phyloP scores from a whole-genome alignment of 495 filamentous ascomycete species.

The Hapsidospora chrysogenum region DNA sequence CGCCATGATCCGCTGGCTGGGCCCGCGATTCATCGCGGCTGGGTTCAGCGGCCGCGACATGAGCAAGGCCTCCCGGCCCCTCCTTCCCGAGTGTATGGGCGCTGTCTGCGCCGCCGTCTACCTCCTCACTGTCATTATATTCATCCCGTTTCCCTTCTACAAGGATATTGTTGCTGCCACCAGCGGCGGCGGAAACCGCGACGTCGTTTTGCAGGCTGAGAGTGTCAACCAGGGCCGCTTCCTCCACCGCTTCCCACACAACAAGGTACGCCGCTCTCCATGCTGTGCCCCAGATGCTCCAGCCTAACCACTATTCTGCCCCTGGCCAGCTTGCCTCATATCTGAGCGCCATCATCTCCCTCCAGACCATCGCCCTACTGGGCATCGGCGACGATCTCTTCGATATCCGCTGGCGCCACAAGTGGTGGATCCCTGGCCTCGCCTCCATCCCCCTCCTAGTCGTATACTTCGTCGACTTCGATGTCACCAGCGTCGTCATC shows the following conservation, averaged over 20 bases:
- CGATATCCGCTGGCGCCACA: constrained; percentile 97
- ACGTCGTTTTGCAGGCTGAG: constrained; percentile 51
- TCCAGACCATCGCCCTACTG: constrained; percentile 77
- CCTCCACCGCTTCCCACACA: constrained; percentile 83
- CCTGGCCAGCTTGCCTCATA: constrained; percentile 97
- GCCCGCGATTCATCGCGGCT: constrained; percentile 70
- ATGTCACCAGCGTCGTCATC: constrained; percentile 85
- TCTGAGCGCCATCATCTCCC: constrained; percentile 78
- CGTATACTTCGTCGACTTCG: constrained; percentile 96
- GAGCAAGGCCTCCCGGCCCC: constrained; percentile 52
- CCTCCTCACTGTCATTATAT: constrained; percentile 67
- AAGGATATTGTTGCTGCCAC: constrained; percentile 95
- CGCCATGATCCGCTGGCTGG: constrained; percentile 87
- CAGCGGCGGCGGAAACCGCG: constrained; percentile 80
- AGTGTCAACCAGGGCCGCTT: constrained; percentile 62
- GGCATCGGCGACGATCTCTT: constrained; percentile 93
- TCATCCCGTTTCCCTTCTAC: constrained; percentile 95
- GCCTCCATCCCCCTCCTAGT: constrained; percentile 87
- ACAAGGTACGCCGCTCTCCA: constrained; percentile 45
- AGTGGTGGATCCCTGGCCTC: constrained; percentile 91
- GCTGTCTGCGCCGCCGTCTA: constrained; percentile 87
- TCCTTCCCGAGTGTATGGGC: constrained; percentile 95
- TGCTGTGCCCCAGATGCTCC: neutral
- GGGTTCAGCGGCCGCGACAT: constrained; percentile 86
- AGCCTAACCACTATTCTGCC: neutral